Evolutionary conservation across 2,329 filamentous ascomycete species (phyloP).

Genomic region (Alternaria sp.): DNA sequence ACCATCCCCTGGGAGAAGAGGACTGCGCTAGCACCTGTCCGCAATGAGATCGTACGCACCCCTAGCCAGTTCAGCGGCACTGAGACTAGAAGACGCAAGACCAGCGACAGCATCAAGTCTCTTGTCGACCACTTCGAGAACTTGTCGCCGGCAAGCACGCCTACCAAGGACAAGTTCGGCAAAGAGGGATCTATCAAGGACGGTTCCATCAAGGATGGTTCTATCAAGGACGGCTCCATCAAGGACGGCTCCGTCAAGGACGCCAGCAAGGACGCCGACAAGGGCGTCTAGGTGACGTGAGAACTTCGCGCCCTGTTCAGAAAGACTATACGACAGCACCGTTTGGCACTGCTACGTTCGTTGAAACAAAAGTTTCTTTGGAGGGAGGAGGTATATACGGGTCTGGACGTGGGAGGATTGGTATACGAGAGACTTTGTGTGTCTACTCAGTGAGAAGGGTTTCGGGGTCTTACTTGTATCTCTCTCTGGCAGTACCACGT

Average conservation of each 20-base stretch:
- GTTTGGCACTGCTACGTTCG: neutral
- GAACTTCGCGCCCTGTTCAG: too few relatives aligned
- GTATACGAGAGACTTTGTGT: neutral
- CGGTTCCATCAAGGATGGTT: neutral
- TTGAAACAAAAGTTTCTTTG: neutral
- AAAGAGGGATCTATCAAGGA: neutral
- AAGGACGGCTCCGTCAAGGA: neutral
- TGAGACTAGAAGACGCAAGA: neutral
- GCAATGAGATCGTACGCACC: neutral
- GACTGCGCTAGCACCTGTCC: neutral
- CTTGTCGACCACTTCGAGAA: constrained; percentile 1
- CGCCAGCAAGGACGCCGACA: neutral
- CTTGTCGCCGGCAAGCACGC: neutral
- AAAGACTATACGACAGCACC: neutral
- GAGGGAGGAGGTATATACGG: neutral
- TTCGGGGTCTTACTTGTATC: neutral
- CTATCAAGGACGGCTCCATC: neutral
- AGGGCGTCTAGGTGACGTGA: neutral
- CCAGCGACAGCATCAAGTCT: constrained; percentile 1
- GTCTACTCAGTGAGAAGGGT: neutral
- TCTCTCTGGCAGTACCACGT: neutral
- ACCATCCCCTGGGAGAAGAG: neutral
- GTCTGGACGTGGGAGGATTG: neutral
- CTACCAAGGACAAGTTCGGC: neutral
- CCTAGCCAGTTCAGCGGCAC: neutral